Conservation (phyloP, 1,284 basidiomycete genomes). For the Puccinia hordei region DNA sequence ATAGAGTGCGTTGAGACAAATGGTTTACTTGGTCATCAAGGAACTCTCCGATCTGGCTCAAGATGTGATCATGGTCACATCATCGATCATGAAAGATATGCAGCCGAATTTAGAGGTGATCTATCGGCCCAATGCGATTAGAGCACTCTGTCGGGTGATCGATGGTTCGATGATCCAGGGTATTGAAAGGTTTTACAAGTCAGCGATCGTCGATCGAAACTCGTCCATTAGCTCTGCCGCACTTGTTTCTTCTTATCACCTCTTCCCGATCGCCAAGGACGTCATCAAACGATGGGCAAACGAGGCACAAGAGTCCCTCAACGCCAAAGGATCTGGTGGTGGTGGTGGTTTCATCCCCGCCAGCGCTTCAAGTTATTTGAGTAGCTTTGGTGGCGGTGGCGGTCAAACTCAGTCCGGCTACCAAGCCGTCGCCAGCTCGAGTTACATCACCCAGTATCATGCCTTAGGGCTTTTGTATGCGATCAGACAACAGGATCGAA, state of each 20-base stretch:
- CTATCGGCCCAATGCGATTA: conserved; percentile 95
- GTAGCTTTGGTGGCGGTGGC: conserved; percentile 61
- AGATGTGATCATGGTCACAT: conserved; percentile 99
- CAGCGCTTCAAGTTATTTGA: conserved; percentile 69
- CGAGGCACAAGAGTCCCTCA: conserved; percentile 95
- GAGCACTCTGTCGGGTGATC: conserved; percentile 92
- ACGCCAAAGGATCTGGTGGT: conserved; percentile 66
- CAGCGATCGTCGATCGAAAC: conserved; percentile 96
- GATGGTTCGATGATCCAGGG: conserved; percentile 98
- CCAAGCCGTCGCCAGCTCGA: conserved; percentile 79
- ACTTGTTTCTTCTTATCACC: conserved; percentile 93
- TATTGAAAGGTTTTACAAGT: conserved; percentile 98
- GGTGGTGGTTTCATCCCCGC: conserved; percentile 59
- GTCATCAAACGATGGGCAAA: conserved; percentile 98
- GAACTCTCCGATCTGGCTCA: conserved; percentile 94
- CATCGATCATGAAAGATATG: conserved; percentile 99
- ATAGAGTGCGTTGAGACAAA: conserved; percentile 90
- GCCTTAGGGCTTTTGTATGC: conserved; percentile 90
- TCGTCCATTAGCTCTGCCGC: conserved; percentile 94
- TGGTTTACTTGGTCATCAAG: conserved; percentile 98
- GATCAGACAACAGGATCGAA: conserved; percentile 94
- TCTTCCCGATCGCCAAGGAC: conserved; percentile 88
- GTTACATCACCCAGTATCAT: conserved; percentile 95
- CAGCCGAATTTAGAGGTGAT: conserved; percentile 98
- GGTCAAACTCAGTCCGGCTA: conserved; percentile 62